Evolutionary conservation across 805 yeast genomes (phyloP).

Genomic region (Schwanniomyces polymorphus): DNA sequence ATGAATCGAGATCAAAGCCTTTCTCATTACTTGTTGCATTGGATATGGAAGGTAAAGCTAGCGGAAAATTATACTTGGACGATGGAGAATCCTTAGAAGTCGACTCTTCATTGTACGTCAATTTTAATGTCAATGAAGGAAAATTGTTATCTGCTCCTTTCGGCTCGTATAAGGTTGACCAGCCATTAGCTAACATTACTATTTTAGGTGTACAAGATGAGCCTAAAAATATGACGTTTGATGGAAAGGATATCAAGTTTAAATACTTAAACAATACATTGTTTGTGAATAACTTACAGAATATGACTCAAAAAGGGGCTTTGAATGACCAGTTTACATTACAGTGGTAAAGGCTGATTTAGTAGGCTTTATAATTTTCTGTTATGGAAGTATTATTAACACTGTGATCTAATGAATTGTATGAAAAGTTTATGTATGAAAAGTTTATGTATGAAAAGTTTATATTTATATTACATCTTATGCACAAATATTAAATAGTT

Average conservation of each 20-base stretch:
- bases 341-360: constrained; percentile 11
- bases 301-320: constrained; percentile 14
- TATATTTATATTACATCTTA: no score
- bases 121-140: constrained; percentile 12
- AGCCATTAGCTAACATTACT: constrained; percentile 19
- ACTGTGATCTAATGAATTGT: no score
- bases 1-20: constrained; percentile 19
- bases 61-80: constrained; percentile 20
- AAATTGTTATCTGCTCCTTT: constrained; percentile 9
- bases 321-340: constrained; percentile 13
- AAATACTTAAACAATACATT: constrained; percentile 14
- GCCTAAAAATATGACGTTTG: constrained; percentile 15
- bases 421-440: no score
- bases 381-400: no score
- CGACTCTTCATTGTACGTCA: constrained; percentile 14
- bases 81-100: constrained; percentile 21
- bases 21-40: constrained; percentile 22
- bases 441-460: no score
- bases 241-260: constrained; percentile 10
- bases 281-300: constrained; percentile 14
- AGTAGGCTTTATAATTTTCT: no score
- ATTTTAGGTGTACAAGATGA: constrained; percentile 16
- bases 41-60: constrained; percentile 14
- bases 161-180: constrained; percentile 14
- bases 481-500: no score